Base-by-base conservation (phyloP, 805 yeast genomes). In the Barnettozyma vustinii region DNA sequence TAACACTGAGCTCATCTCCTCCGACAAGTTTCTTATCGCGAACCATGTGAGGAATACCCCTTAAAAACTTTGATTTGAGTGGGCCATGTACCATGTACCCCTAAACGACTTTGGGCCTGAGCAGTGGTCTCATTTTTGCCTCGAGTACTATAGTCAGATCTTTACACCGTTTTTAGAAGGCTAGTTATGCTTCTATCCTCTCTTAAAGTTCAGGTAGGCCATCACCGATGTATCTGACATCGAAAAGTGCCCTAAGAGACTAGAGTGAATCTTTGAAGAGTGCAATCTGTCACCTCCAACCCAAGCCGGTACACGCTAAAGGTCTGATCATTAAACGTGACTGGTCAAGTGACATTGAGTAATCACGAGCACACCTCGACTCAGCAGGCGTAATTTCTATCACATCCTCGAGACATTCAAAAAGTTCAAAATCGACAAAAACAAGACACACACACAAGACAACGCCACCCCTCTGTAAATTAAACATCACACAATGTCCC, bases 401-500 rank as follows among this genome's bases (percentile, higher is more conserved):
- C 39, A 36, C 39, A 18, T 7, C 5, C 21, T 36, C 39, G 39
- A 33, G 37, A 19, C 21, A 4, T 36, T 36, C 39, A 19, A 36
- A 37, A 20, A 45, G 39, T n/a, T 19, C 13, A 26, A 35, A 37
- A 21, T 9, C 12, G 35, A 21, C 20, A 25, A 23, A 20, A n/a
- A 30, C n/a, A 8, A 16, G 19, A 25, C 40, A 26, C n/a, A 45
- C 19, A 32, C 25, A 36, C 9, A 40, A 26, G 25, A 35, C 43
- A 47, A 36, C 39, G 21, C 33, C 33, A 30, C 33, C 16, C 33
- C 16, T 30, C 33, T 30, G 16, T 30, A 4, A 30, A 30, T 13
- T 30, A 30, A 30, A 30, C 33, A 30, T 30, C 33, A 30, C 33
- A 54, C 33, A 42, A 87, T 88, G 96, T 88, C 96, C 49, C 87